Conservation (phyloP, 495 filamentous ascomycete species). For the Neurospora hispaniola region DNA sequence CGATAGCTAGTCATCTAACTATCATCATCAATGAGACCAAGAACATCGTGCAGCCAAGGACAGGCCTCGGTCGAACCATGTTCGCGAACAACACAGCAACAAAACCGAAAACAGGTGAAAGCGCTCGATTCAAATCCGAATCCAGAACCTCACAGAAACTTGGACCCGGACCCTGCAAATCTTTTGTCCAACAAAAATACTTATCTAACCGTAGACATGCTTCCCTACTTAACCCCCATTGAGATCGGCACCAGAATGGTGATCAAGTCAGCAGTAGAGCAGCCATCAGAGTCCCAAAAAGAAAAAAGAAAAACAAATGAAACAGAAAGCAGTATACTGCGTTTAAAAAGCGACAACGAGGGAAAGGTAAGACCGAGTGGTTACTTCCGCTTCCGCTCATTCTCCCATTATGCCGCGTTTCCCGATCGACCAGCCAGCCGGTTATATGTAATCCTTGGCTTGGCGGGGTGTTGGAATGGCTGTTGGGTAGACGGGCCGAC, state of each 20-base stretch:
- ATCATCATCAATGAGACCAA: not conserved
- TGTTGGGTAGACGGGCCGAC: not conserved
- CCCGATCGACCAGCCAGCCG: not conserved
- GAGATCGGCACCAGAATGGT: not conserved
- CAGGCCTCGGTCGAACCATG: not conserved
- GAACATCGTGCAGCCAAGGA: not conserved
- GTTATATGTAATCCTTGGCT: not conserved
- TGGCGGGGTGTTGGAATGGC: not conserved
- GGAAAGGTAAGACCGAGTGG: not conserved
- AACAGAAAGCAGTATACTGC: too few relatives aligned
- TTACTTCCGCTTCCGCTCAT: not conserved
- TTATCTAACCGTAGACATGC: too few relatives aligned
- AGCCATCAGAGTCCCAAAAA: not conserved
- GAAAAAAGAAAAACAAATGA: too few relatives aligned
- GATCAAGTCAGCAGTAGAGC: not conserved
- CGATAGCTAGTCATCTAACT: not conserved
- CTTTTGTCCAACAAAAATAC: too few relatives aligned
- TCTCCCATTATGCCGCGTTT: not conserved
- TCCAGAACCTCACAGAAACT: not conserved
- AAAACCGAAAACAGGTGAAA: not conserved
- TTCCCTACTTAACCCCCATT: too few relatives aligned
- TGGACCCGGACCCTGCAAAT: not conserved
- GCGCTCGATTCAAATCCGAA: not conserved
- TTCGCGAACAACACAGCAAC: not conserved
- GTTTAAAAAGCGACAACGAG: not conserved